Conservation (phyloP, 2,329 filamentous ascomycete genomes). For the Colletotrichum camelliae region DNA sequence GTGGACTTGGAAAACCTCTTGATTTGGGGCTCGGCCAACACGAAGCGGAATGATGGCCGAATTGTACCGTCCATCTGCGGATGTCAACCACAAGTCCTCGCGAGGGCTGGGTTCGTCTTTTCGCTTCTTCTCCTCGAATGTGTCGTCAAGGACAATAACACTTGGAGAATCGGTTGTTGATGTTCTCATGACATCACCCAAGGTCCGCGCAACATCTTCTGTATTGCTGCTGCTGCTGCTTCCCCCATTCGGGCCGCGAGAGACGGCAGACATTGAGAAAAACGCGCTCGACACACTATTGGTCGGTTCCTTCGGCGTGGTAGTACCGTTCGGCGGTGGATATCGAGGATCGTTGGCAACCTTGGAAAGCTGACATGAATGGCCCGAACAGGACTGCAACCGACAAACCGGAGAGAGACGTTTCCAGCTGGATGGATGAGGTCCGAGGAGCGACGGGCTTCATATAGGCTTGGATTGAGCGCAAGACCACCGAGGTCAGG, state of each 20-base stretch:
- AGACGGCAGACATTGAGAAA: conserved; percentile 5
- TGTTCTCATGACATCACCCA: conserved; percentile 45
- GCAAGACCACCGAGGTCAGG: conserved; percentile 15
- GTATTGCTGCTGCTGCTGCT: not conserved
- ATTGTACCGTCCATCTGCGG: conserved; percentile 53
- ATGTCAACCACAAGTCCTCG: conserved; percentile 55
- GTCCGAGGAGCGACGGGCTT: not conserved
- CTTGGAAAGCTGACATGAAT: not conserved
- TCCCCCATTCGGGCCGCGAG: not conserved
- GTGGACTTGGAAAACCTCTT: conserved; percentile 55
- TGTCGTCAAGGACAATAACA: conserved; percentile 42
- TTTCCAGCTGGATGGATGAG: not conserved
- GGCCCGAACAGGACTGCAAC: not conserved
- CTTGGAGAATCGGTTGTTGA: conserved; percentile 40
- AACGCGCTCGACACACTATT: not conserved
- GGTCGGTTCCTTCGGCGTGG: not conserved
- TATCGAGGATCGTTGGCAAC: not conserved
- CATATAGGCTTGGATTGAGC: conserved; percentile 12
- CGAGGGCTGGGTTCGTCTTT: conserved; percentile 42
- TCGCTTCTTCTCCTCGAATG: conserved; percentile 33
- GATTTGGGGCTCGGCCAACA: conserved; percentile 44
- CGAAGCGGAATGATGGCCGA: conserved; percentile 49
- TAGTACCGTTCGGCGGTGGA: not conserved
- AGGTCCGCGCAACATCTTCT: conserved; percentile 25
- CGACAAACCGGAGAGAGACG: not conserved